Base-by-base conservation (phyloP, 495 filamentous ascomycete genomes). In the Podospora tetraspora region DNA sequence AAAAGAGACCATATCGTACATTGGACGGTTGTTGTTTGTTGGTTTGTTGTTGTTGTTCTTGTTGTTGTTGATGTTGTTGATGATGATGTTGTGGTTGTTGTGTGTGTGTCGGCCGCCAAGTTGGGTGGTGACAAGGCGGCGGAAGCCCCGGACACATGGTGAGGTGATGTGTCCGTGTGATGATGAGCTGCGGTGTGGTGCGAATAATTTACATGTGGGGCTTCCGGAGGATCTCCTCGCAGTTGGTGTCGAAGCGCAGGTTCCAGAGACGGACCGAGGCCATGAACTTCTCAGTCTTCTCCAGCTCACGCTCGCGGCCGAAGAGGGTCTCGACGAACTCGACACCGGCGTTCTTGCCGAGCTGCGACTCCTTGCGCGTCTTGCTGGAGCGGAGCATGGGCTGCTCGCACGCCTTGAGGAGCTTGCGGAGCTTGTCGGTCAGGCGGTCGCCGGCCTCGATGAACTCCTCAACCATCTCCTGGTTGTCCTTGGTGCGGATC, bases 281-380 rank as follows among this genome's bases (percentile, higher is more conserved):
- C 95, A 98, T 97, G 80, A 98, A 84, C 80, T 90, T 90, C 84
- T 98, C 92, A n/a, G 95, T 97, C 76, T 88, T 89, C 77, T 96
- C 91, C 57, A 97, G 84, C 78, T 97, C 90, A 65, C 94, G 89
- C 75, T 97, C 95, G 69, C 91, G 88, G 71, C 95, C 96, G 75
- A 98, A 99, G 70, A 99, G 92, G 60, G 94, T 92, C 75, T 97
- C 92, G 73, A 99, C 94, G 76, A 99, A 98, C 85, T 97, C 96
- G 71, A 89, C 90, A 56, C 96, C 96, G 67, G 92, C 91, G 76
- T 93, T 92, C 84, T 93, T 92, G 73, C 95, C 96, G 83, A 97
- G 93, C 69, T 89, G 88, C 52, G 91, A 84, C 25, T 86, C 82
- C 71, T 88, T 87, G 66, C 86, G 83, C 56, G 83, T 82, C 79